Evolutionary conservation across 2,329 filamentous ascomycete genomes (phyloP).

Genomic region (Harringtonia lauricola): DNA sequence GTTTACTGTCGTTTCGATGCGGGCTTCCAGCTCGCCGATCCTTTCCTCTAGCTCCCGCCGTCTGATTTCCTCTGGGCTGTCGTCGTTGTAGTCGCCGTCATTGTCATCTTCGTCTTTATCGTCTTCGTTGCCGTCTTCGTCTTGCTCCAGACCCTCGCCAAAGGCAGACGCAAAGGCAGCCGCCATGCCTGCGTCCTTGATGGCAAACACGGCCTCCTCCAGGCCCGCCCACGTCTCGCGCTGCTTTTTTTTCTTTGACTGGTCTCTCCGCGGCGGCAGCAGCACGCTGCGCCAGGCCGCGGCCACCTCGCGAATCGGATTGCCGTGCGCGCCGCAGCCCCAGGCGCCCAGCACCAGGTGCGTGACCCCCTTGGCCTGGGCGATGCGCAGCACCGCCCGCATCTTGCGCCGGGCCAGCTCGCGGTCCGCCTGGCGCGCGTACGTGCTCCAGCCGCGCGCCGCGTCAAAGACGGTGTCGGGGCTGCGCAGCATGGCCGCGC

Average conservation of each 20-base stretch:
- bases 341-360: slow-evolving; percentile 50
- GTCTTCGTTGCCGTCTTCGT: slow-evolving; percentile 7
- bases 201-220: slow-evolving; percentile 44
- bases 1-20: too few relatives aligned
- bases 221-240: slow-evolving; percentile 28
- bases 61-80: too few relatives aligned
- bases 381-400: slow-evolving; percentile 42
- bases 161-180: slow-evolving; percentile 38
- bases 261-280: slow-evolving; percentile 14
- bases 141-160: slow-evolving; percentile 15
- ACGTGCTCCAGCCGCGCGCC: too few relatives aligned
- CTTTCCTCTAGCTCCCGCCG: too few relatives aligned
- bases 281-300: slow-evolving; percentile 36
- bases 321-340: slow-evolving; percentile 54
- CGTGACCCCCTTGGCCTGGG: slow-evolving; percentile 29
- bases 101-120: slow-evolving; percentile 5
- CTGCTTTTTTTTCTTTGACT: slow-evolving; percentile 6
- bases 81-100: background rate
- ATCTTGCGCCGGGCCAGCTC: slow-evolving; percentile 44
- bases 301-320: slow-evolving; percentile 48
- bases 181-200: slow-evolving; percentile 40
- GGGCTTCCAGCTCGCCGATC: too few relatives aligned
- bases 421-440: slow-evolving; percentile 18
- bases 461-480: slow-evolving; percentile 40
- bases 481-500: slow-evolving; percentile 45